Conservation (phyloP, 1,139 yeast genomes). For the Citeromyces hawaiiensis region DNA sequence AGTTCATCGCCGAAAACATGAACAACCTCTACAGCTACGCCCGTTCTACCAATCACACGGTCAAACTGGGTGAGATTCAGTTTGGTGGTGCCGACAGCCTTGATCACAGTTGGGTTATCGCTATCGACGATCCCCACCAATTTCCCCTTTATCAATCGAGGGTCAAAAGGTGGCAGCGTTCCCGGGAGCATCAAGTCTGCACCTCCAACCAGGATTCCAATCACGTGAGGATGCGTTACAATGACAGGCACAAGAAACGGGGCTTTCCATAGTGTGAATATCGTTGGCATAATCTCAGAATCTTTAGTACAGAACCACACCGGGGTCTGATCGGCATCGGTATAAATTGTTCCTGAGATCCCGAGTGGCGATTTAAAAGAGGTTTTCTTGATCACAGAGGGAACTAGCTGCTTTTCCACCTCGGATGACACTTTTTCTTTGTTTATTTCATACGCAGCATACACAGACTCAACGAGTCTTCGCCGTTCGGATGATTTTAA, state of each 20-base stretch:
- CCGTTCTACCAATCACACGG: slow-evolving; percentile 38
- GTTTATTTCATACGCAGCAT: slow-evolving; percentile 30
- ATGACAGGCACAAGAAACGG: slow-evolving; percentile 57
- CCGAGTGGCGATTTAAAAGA: slow-evolving; percentile 44
- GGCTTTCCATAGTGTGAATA: slow-evolving; percentile 59
- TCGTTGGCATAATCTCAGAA: slow-evolving; percentile 45
- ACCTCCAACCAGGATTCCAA: slow-evolving; percentile 52
- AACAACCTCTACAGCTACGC: slow-evolving; percentile 52
- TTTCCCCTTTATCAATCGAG: slow-evolving; percentile 27
- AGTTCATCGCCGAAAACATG: slow-evolving; percentile 46
- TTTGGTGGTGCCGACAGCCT: slow-evolving; percentile 64
- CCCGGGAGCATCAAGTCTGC: slow-evolving; percentile 94
- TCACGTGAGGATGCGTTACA: slow-evolving; percentile 61
- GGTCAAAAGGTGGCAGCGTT: slow-evolving; percentile 64
- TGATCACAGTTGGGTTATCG: slow-evolving; percentile 46
- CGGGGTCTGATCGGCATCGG: slow-evolving; percentile 53
- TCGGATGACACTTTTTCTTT: slow-evolving; percentile 30
- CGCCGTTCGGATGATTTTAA: slow-evolving; percentile 75
- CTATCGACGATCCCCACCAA: slow-evolving; percentile 64
- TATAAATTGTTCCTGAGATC: slow-evolving; percentile 47
- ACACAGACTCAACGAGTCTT: slow-evolving; percentile 35
- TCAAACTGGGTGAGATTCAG: slow-evolving; percentile 32
- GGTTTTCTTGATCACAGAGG: slow-evolving; percentile 53
- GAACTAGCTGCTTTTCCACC: slow-evolving; percentile 35
- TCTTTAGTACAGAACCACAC: slow-evolving; percentile 58